phyloP scores from a whole-genome alignment of 2,329 filamentous ascomycete species.

The Paracamarosporium sp. region DNA sequence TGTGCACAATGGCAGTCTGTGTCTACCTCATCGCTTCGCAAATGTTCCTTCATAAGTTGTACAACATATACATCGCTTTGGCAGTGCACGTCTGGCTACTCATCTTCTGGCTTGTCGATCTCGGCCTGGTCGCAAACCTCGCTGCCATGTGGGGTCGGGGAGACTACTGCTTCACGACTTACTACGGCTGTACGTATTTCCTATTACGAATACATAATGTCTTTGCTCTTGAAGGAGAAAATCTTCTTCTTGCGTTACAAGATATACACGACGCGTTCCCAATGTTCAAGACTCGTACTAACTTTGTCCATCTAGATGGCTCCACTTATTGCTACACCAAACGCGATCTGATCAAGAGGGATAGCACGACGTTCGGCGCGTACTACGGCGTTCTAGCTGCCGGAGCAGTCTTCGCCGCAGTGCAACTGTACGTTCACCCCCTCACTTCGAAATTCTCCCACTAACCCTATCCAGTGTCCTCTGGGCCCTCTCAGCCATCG shows the following conservation, averaged over 20 bases:
- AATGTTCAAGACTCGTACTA: not conserved
- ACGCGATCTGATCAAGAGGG: conserved; percentile 12
- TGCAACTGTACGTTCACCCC: conserved; percentile 32
- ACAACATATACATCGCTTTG: conserved; percentile 63
- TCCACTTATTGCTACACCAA: conserved; percentile 1
- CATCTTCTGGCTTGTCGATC: conserved; percentile 59
- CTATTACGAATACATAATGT: conserved; percentile 18
- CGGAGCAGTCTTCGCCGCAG: conserved; percentile 30
- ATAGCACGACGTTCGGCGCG: conserved; percentile 19
- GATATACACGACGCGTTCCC: not conserved
- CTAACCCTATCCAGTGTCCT: conserved; percentile 7
- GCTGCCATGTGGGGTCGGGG: conserved; percentile 24
- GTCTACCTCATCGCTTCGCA: conserved; percentile 58
- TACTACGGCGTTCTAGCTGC: conserved; percentile 33
- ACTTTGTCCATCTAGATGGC: not conserved
- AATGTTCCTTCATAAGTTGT: conserved; percentile 49
- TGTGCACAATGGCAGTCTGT: conserved; percentile 54
- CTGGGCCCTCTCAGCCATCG: conserved; percentile 5
- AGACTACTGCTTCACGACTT: conserved; percentile 15
- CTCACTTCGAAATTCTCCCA: not conserved
- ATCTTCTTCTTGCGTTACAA: not conserved
- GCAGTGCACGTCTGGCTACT: conserved; percentile 59
- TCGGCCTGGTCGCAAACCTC: conserved; percentile 33
- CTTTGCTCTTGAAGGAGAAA: conserved; percentile 2
- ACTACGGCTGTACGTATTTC: conserved; percentile 13